phyloP scores from a whole-genome alignment of 257 asterid species.

The Rehmannia glutinosa region DNA sequence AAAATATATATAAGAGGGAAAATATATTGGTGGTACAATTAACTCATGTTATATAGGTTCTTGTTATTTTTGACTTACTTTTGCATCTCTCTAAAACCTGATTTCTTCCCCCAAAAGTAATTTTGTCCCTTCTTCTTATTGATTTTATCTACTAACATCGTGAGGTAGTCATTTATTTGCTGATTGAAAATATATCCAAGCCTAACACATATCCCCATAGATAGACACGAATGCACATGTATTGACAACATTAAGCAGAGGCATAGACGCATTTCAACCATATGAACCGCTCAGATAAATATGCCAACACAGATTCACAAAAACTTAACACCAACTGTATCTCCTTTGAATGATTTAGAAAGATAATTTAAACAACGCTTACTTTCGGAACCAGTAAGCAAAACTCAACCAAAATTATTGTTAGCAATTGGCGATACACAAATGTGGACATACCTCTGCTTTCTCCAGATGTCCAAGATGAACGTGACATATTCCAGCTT shows the following conservation, averaged over 20 bases:
- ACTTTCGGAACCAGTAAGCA: not conserved
- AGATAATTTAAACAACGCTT: not conserved
- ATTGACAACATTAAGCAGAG: not conserved
- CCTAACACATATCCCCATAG: not conserved
- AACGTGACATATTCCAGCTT: conserved; percentile 76
- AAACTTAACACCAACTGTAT: not conserved
- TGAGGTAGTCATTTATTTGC: too few species aligned
- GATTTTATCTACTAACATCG: too few species aligned
- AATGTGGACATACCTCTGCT: conserved; percentile 47
- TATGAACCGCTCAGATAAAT: not conserved
- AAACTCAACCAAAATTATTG: not conserved
- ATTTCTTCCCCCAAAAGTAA: too few species aligned
- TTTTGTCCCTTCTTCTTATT: too few species aligned
- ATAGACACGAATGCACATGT: not conserved
- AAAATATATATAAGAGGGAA: too few species aligned
- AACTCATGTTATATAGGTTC: too few species aligned
- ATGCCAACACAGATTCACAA: not conserved
- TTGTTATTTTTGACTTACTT: too few species aligned
- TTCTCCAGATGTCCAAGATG: conserved; percentile 62
- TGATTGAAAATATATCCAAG: too few species aligned
- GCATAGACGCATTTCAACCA: not conserved
- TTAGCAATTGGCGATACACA: conserved; percentile 1
- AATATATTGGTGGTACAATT: too few species aligned
- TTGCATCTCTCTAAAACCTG: too few species aligned
- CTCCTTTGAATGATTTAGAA: not conserved